Conservation (phyloP, 768 basidiomycete species). For the Ramaria rubella region DNA sequence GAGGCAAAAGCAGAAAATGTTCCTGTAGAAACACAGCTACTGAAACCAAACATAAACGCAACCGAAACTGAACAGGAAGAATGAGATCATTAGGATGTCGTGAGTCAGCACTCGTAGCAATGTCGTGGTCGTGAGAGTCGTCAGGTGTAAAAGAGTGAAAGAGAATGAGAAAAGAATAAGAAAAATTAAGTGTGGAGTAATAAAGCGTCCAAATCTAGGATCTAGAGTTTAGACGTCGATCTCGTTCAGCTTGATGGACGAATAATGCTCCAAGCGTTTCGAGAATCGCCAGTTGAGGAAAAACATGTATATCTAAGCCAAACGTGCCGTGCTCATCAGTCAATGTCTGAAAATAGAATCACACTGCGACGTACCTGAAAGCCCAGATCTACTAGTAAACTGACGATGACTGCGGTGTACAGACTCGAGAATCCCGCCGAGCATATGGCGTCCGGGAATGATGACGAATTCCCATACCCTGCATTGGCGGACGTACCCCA, state of each 20-base stretch:
- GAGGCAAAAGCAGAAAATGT: no score
- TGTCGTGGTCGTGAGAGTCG: neutral
- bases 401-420: slow-evolving; percentile 56
- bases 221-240: slow-evolving; percentile 31
- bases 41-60: no score
- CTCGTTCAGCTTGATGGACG: slow-evolving; percentile 58
- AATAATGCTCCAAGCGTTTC: slow-evolving; percentile 63
- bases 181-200: neutral
- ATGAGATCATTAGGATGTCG: no score
- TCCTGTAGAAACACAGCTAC: no score
- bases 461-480: slow-evolving; percentile 34
- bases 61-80: no score
- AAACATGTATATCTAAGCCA: slow-evolving; percentile 60
- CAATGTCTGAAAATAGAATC: no score
- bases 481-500: slow-evolving; percentile 40
- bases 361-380: slow-evolving; percentile 47
- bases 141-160: neutral
- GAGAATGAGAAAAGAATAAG: neutral
- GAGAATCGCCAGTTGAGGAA: slow-evolving; percentile 71
- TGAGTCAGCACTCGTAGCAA: no score
- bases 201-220: neutral
- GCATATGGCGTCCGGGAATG: slow-evolving; percentile 54
- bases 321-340: slow-evolving; percentile 9
- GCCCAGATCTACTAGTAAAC: slow-evolving; percentile 54
- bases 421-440: slow-evolving; percentile 51